A percentile compares a stretch with the other conserved stretches of the same genome.
Evolutionary conservation across 305 asterid species (phyloP).

Genomic region (Striga hermonthica): DNA sequence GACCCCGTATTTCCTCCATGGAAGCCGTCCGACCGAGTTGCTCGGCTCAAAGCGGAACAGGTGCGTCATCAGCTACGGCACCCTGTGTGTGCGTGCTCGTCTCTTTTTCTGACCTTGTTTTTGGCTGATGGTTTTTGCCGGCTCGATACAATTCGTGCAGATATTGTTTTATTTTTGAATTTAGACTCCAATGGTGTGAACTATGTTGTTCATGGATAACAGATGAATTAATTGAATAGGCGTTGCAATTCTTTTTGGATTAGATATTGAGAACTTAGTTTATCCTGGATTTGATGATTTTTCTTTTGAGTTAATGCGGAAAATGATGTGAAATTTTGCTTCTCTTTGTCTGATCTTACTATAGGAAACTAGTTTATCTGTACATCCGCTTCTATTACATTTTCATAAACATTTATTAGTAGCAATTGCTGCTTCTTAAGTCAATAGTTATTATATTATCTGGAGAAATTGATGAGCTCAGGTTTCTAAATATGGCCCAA

Average conservation of each 20-base stretch:
- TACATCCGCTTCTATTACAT: neutral
- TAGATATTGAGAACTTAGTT: neutral
- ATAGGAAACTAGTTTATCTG: neutral
- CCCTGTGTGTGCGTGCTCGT: no score
- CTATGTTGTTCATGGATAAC: conserved; percentile 1
- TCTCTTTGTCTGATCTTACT: conserved; percentile 14
- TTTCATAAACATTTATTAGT: neutral
- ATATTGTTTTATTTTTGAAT: conserved; percentile 25
- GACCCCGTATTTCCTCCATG: conserved; percentile 60
- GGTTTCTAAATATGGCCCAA: conserved; percentile 7
- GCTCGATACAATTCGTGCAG: conserved; percentile 15
- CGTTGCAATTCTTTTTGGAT: conserved; percentile 1
- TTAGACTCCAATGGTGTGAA: neutral
- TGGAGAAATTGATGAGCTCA: neutral
- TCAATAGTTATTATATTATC: neutral
- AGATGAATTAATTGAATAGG: conserved; percentile 7
- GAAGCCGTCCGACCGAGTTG: conserved; percentile 87
- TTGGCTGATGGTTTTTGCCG: neutral
- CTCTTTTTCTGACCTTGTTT: no score
- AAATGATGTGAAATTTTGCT: conserved; percentile 1
- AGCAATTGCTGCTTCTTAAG: neutral
- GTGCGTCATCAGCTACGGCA: conserved; percentile 32
- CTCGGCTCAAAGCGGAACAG: conserved; percentile 73
- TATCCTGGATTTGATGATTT: conserved; percentile 1
- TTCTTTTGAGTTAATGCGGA: conserved; percentile 1